Conservation (phyloP, 306 rosid genomes). For the Crotalaria pallida region DNA sequence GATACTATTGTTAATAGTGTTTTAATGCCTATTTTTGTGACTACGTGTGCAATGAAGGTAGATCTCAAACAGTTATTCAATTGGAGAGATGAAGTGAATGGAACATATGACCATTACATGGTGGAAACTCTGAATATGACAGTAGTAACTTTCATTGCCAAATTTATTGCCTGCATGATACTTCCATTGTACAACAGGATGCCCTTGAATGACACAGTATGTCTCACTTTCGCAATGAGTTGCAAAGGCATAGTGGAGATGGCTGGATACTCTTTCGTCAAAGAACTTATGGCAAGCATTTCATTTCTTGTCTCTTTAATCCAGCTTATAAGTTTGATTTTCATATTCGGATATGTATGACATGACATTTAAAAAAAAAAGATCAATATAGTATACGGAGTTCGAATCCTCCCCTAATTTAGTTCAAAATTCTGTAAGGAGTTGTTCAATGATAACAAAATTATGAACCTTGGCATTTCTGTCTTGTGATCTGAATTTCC, state of each 20-base stretch:
- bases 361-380: neutral
- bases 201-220: slow-evolving; percentile 39
- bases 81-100: neutral
- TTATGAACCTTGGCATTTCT: no score
- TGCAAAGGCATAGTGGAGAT: slow-evolving; percentile 63
- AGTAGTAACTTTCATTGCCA: neutral
- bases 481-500: no score
- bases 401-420: no score
- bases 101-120: neutral
- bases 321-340: neutral
- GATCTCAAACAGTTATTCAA: slow-evolving; percentile 5
- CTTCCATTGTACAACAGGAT: slow-evolving; percentile 28
- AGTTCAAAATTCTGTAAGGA: no score
- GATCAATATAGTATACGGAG: neutral
- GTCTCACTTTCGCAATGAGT: slow-evolving; percentile 45
- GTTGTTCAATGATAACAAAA: no score
- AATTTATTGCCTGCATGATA: slow-evolving; percentile 31
- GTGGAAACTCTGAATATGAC: slow-evolving; percentile 6
- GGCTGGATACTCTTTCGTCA: slow-evolving; percentile 23
- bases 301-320: neutral
- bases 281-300: slow-evolving; percentile 34
- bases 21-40: slow-evolving; percentile 53
- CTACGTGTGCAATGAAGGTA: slow-evolving; percentile 42
- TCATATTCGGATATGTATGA: neutral
- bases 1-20: slow-evolving; percentile 41